Evolutionary conservation across 805 yeast genomes (phyloP), one percentile per base, ranked within the genome.

Genomic region (Cyberlindnera maclurae): DNA sequence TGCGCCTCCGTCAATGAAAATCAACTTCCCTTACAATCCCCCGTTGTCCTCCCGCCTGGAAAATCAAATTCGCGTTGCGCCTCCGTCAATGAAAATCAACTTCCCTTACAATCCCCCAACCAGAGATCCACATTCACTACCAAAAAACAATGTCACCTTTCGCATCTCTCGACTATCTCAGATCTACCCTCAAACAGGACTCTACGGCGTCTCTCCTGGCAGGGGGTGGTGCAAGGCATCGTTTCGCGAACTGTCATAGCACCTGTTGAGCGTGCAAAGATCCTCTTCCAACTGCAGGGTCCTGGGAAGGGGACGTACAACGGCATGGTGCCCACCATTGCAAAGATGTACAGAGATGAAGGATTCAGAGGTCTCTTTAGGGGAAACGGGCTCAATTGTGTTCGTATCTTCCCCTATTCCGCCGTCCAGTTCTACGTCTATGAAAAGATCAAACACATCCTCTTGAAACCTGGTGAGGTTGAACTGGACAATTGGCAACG

Each of bases 181-280:
- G 37, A 17, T 4, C 26, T 16, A 12, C n/a, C 9, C 17, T 28
- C 4, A 26, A 13, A 27, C 26, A 27, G 15, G 37, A 77, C 38
- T 70, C 79, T 13, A 72, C 73, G 26, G 69, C 87, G 2, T 76
- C 88, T 4, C 69, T 83, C 29, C 42, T 82, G 8, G 72, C 85
- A 5, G 94, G 94, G 12, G 93, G 93, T 6, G 51, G 78, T 8
- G 90, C 81, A 43, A 3, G 94, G 94, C 13, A 87, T 87, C 1
- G 66, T 82, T 1, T 84, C 95, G 2, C 68, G 97, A 39, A 90
- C 97, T 0, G 86, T 83, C 1, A 96, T 89, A 5, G 85, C 96
- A 11, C 98, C 98, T 1, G 79, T 90, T 61, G 98, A 90, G 59
- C 68, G 98, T 49, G 94, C 93, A 50, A 90, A 90, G 62, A 93